Base-by-base conservation (phyloP, 768 basidiomycete species). In the Lentinus tigrinus region DNA sequence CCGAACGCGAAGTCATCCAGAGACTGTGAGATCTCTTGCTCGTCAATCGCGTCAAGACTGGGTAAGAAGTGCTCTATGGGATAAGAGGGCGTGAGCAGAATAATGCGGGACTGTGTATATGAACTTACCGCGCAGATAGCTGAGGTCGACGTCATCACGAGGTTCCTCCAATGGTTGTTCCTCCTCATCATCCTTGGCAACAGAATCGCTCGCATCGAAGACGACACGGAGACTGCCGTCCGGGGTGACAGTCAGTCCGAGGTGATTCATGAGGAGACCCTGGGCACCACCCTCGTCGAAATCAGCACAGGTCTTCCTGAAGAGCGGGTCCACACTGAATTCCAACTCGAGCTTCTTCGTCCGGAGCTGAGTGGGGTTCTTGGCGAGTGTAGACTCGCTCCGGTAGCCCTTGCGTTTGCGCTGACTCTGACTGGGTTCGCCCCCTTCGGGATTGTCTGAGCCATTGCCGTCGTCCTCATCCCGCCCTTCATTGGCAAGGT, bases 241-340 rank as follows among this genome's bases (percentile, higher is more conserved):
- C 17, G 81, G 82, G 3, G 90, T 91, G 1, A 88, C 77, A 19
- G 89, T 90, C 53, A 93, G 66, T 51, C 83, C 81, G 40, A 99
- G 79, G 68, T 99, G 97, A 69, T 99, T 98, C 95, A 98, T 96
- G 31, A 99, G 76, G 47, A 99, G 74, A 11, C 97, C 97, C 58
- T 92, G 88, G 0, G 97, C 97, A 47, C 97, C 96, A 40, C 95
- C 97, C 72, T 99, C 97, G 70, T 99, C 97, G 67, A 99, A 98
- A 69, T 99, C 97, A 23, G 93, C 96, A 66, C 89, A 93, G 2
- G 97, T 98, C 79, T 99, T 99, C 75, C 84, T 91, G 77, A 99
- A 99, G 34, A 99, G 79, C 1, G 97, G 97, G 69, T 99, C 97
- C 27, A 99, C 93, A 44, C 85, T 88, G 73, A 97, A 97, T 69